Evolutionary conservation across 2,329 filamentous ascomycete species (phyloP).

Genomic region (Penicillium sclerotiorum): DNA sequence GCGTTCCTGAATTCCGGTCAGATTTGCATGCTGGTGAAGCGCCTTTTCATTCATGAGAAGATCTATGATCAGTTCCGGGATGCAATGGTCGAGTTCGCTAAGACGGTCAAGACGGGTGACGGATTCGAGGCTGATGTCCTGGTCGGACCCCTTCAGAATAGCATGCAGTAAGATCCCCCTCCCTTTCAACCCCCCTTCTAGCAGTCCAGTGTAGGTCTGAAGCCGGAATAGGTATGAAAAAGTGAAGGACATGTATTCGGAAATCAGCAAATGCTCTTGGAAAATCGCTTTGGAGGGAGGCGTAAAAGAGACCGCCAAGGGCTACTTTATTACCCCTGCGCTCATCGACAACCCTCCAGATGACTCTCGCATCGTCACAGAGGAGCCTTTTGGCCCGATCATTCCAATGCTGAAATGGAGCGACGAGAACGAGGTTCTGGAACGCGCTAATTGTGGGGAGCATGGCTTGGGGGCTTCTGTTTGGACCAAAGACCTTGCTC

Average conservation of each 20-base stretch:
- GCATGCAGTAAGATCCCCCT: too few species aligned
- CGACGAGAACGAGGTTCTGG: not conserved
- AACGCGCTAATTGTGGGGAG: not conserved
- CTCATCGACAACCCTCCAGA: not conserved
- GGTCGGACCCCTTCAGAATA: not conserved
- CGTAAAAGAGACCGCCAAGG: not conserved
- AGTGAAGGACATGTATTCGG: too few species aligned
- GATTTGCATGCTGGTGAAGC: constrained; percentile 57
- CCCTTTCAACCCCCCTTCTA: too few species aligned
- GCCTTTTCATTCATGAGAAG: constrained; percentile 60
- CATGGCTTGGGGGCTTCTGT: not conserved
- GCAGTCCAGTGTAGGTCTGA: too few species aligned
- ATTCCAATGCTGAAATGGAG: not conserved
- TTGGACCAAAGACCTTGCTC: not conserved
- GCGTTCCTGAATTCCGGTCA: constrained; percentile 48
- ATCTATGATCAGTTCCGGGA: constrained; percentile 58
- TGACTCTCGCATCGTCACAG: not conserved
- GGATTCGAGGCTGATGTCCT: not conserved
- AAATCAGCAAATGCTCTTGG: too few species aligned
- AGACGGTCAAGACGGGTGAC: not conserved
- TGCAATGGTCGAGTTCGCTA: constrained; percentile 45
- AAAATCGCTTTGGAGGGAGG: too few species aligned
- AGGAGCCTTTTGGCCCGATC: not conserved
- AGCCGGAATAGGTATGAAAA: too few species aligned
- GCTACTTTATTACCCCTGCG: not conserved